These are phyloP conservation scores for Sutorius australiensis DNA, from an alignment of 768 basidiomycete genomes.

Conservation along the genomic window DNA sequence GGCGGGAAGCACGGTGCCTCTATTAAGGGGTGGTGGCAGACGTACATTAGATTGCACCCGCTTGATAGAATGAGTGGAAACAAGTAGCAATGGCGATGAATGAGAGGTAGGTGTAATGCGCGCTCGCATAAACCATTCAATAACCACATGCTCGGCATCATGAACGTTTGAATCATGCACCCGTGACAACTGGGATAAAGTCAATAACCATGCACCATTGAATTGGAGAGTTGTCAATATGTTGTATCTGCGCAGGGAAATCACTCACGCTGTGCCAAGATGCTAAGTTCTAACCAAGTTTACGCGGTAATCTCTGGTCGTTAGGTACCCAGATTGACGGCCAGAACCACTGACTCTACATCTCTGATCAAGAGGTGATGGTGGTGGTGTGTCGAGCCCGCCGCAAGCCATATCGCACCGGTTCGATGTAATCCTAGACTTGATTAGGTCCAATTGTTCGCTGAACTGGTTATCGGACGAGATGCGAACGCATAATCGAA, in stretches of 20 bases:
- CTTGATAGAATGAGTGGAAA: neutral
- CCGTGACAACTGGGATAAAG: neutral
- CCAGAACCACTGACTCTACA: too few relatives aligned
- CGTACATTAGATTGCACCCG: neutral
- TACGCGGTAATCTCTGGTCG: neutral
- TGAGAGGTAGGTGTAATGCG: neutral
- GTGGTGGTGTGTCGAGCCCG: neutral
- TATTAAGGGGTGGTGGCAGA: neutral
- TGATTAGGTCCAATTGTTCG: neutral
- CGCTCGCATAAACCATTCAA: neutral
- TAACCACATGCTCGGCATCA: neutral
- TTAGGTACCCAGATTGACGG: neutral
- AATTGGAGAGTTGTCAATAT: neutral
- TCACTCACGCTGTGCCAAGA: neutral
- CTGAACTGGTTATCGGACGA: neutral
- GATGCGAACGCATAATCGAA: constrained; percentile 10
- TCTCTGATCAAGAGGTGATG: neutral
- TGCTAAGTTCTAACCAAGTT: too few relatives aligned
- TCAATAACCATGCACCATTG: neutral
- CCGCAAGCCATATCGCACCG: neutral
- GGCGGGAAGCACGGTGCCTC: neutral
- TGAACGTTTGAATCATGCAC: too few relatives aligned
- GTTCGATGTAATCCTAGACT: neutral
- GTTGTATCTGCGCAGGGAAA: constrained; percentile 1
- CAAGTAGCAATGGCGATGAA: neutral